Evolutionary conservation across 1,284 basidiomycete species (phyloP), one percentile per base, ranked within the genome.

Genomic region (Papiliotrema flavescens): DNA sequence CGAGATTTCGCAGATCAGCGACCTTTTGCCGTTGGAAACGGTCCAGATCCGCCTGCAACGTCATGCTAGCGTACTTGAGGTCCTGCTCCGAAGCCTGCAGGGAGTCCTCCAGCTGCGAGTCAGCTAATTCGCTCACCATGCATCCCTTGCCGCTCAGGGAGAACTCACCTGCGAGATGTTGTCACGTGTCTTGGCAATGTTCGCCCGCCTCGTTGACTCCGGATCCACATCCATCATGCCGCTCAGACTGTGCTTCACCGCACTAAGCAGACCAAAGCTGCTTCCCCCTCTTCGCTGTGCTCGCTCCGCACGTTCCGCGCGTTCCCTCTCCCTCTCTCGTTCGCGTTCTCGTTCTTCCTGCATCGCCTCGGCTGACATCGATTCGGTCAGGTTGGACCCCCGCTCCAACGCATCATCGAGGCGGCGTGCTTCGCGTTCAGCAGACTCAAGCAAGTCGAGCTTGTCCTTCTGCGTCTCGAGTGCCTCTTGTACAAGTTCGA

Each of bases 171-270:
- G 90, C 34, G 90, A 88, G 60, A 98, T 97, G 26, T 85, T 86
- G 76, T 98, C 96, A 66, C 90, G 82, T 2, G 93, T 92, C 79
- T 95, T 97, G 60, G 87, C 89, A 61, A 98, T 98, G 55, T 86
- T 85, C 66, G 88, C 96, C 56, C 95, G 82, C 58, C 96, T 82
- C 4, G 95, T 94, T 15, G 89, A 90, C 78, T 98, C 96, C 0
- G 96, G 94, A 78, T 98, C 96, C 7, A 90, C 89, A 67, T 98
- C 96, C 87, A 98, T 97, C 85, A 98, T 94, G 11, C 91, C 91
- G 66, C 95, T 92, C 56, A 99, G 77, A 22, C 92, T 94, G 77
- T 97, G 93, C 66, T 89, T 93, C 51, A 99, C 80, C 7, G 96
- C 95, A 66, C 86, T 93, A 41, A 99, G 71, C 24, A 99, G 78